phyloP scores from a whole-genome alignment of 345 rosid species.

The Balakata baccata region DNA sequence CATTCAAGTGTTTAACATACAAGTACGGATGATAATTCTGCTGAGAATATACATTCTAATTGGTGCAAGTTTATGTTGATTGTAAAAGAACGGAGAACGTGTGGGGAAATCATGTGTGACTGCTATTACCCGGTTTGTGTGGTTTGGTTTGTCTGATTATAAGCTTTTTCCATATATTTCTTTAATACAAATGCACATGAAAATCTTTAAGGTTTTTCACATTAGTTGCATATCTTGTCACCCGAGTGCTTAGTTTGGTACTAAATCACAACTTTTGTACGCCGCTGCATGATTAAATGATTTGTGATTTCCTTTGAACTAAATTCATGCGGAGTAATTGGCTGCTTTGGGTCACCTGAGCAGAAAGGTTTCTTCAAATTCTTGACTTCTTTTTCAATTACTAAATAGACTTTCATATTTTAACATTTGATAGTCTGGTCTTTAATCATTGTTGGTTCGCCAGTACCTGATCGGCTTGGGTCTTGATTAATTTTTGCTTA shows the following conservation, averaged over 20 bases:
- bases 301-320: too few relatives aligned
- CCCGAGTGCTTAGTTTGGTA: neutral
- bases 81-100: neutral
- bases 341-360: too few relatives aligned
- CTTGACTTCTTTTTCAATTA: too few relatives aligned
- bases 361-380: too few relatives aligned
- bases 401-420: too few relatives aligned
- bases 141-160: conserved; percentile 1
- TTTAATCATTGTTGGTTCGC: too few relatives aligned
- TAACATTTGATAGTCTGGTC: too few relatives aligned
- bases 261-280: too few relatives aligned
- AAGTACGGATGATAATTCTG: neutral
- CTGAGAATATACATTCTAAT: conserved; percentile 11
- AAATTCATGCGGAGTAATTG: too few relatives aligned
- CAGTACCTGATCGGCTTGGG: too few relatives aligned
- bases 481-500: too few relatives aligned
- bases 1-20: conserved; percentile 7
- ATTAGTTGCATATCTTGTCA: neutral
- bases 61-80: conserved; percentile 11
- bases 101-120: neutral
- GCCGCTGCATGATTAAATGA: too few relatives aligned
- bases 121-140: neutral
- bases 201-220: neutral
- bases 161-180: neutral
- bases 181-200: neutral